Evolutionary conservation across 1,284 basidiomycete species (phyloP), one percentile per base, ranked within the genome.

Genomic region (Rhodofomes roseus): DNA sequence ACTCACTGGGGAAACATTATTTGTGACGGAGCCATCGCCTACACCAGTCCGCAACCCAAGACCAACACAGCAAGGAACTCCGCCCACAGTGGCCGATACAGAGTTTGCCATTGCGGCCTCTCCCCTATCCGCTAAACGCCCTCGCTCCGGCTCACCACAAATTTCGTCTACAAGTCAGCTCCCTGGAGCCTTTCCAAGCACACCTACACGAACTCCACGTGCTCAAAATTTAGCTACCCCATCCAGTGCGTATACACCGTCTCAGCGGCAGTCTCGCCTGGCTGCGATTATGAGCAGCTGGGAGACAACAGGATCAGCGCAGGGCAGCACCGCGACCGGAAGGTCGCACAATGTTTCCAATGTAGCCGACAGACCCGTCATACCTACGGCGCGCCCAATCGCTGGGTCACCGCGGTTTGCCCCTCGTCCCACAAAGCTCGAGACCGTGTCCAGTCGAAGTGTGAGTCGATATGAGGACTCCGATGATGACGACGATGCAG

Each of bases 231-330:
- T 50, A 5, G 37, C 44, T 7, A 62, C 60, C 1, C 60, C 57
- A 3, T 62, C 60, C 4, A 56, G 58, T 31, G 22, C 37, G 12
- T 37, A 59, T 34, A 62, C 57, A 27, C 56, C 64, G 44, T 59
- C 58, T n/a, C 60, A 59, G 43, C 61, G 55, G 37, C 23, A 43
- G 29, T n/a, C 34, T 5, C 58, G 53, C 20, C 23, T 37, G 4
- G 56, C 43, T 16, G 18, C 9, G 9, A 56, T 62, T 9, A n/a
- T 44, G 5, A 54, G 54, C 22, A 51, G 50, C n/a, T 29, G 58
- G 43, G 36, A 40, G 31, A 4, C n/a, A 37, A 14, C 53, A 8
- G n/a, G 36, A 22, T 23, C 36, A 20, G 29, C n/a, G 7, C 31
- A 34, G 4, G 29, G 50, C 50, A 36, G 20, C 27, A 6, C 11